These are phyloP conservation scores for Paraconiothyrium sp. DNA, from an alignment of 2,329 filamentous ascomycete species.

Conservation along the genomic window DNA sequence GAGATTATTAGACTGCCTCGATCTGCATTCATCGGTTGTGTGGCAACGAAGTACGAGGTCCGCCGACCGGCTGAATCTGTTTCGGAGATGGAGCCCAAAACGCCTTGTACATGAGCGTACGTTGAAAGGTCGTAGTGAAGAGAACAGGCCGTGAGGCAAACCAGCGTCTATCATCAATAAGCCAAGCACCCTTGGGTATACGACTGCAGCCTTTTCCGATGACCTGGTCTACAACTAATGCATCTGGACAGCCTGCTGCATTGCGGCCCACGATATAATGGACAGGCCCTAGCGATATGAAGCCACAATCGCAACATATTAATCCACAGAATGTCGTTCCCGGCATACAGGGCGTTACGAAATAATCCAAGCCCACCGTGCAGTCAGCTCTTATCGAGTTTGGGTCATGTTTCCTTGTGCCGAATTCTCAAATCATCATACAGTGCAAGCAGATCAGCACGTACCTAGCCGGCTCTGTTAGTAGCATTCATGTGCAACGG, in stretches of 20 bases:
- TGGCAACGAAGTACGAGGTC: conserved; percentile 20
- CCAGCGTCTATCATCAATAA: conserved; percentile 21
- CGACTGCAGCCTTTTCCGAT: conserved; percentile 27
- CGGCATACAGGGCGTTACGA: conserved; percentile 13
- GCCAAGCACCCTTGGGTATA: conserved; percentile 25
- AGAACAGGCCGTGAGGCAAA: conserved; percentile 3
- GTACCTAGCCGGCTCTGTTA: not conserved
- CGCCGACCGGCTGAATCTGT: conserved; percentile 30
- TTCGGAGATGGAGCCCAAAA: conserved; percentile 26
- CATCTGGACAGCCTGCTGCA: conserved; percentile 22
- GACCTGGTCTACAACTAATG: conserved; percentile 19
- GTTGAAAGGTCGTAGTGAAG: conserved; percentile 14
- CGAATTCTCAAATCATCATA: not conserved
- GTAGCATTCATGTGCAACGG: conserved; percentile 7
- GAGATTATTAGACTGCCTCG: conserved; percentile 21
- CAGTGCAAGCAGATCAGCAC: conserved; percentile 8
- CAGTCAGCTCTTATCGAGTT: conserved; percentile 23
- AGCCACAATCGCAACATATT: conserved; percentile 18
- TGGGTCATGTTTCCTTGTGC: not conserved
- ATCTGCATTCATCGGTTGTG: conserved; percentile 17
- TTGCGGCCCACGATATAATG: conserved; percentile 18
- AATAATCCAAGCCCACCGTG: conserved; percentile 8
- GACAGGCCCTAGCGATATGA: conserved; percentile 20
- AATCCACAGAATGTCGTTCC: conserved; percentile 7
- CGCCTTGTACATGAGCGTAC: conserved; percentile 22